phyloP scores from a whole-genome alignment of 2,329 filamentous ascomycete species.

The Colletotrichum costaricense region DNA sequence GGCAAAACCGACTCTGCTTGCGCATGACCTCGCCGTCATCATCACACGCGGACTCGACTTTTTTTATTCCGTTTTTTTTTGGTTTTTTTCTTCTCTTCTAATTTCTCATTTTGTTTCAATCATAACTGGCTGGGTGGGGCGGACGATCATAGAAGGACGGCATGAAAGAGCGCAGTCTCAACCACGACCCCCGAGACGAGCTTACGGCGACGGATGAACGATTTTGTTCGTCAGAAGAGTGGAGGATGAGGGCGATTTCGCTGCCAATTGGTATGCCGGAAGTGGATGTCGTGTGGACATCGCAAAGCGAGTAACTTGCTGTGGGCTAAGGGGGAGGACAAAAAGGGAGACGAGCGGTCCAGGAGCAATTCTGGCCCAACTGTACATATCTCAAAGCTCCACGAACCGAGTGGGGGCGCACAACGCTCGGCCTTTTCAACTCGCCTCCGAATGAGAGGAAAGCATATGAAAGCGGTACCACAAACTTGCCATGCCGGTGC shows the following conservation, averaged over 20 bases:
- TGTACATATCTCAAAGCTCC: constrained; percentile 34
- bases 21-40: constrained; percentile 27
- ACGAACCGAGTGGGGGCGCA: background rate
- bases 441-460: constrained; percentile 25
- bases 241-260: background rate
- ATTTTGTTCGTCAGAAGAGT: background rate
- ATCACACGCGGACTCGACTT: constrained; percentile 32
- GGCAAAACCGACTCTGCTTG: constrained; percentile 19
- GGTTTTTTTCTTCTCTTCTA: constrained; percentile 19
- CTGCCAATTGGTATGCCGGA: constrained; percentile 7
- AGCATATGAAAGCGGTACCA: constrained; percentile 29
- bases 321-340: background rate
- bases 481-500: background rate
- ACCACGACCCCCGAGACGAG: constrained; percentile 28
- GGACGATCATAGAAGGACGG: constrained; percentile 31
- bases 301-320: background rate
- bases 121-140: constrained; percentile 28
- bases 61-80: constrained; percentile 27
- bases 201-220: constrained; percentile 17
- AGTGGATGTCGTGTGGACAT: background rate
- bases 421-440: constrained; percentile 23
- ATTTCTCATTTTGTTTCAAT: constrained; percentile 34
- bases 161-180: constrained; percentile 24
- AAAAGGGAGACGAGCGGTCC: constrained; percentile 17
- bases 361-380: constrained; percentile 20